These are phyloP conservation scores for Talaromyces sp. DNA, from an alignment of 2,329 filamentous ascomycete species.

Conservation along the genomic window DNA sequence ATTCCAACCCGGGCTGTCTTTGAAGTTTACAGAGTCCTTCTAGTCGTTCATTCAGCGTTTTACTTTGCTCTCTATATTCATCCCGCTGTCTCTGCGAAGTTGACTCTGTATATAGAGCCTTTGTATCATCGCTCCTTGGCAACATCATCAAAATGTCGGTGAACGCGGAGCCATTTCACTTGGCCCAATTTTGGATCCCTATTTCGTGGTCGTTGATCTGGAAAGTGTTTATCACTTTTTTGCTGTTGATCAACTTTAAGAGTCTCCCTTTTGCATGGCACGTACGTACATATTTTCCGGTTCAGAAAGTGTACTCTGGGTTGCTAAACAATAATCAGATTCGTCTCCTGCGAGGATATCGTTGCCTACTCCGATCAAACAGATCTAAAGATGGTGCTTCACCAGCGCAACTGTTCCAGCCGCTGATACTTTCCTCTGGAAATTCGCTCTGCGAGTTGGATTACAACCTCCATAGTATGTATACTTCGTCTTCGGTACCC, in stretches of 20 bases:
- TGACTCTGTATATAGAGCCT: background rate
- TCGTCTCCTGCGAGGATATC: slow-evolving; percentile 14
- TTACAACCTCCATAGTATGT: slow-evolving; percentile 17
- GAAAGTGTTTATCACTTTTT: slow-evolving; percentile 8
- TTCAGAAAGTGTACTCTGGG: background rate
- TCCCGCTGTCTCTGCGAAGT: background rate
- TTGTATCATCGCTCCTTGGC: background rate
- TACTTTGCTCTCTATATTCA: background rate
- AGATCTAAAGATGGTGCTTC: slow-evolving; percentile 9
- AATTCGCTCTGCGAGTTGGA: slow-evolving; percentile 14
- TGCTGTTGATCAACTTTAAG: slow-evolving; percentile 14
- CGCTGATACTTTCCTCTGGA: slow-evolving; percentile 13
- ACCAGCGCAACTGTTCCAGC: slow-evolving; percentile 13
- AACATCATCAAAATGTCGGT: slow-evolving; percentile 5
- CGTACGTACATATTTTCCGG: slow-evolving; percentile 8
- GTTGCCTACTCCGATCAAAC: slow-evolving; percentile 13
- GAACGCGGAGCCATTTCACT: slow-evolving; percentile 7
- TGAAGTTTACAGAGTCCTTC: background rate
- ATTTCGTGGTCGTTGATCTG: slow-evolving; percentile 10
- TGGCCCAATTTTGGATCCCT: slow-evolving; percentile 9
- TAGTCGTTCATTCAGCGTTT: background rate
- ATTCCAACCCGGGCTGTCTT: background rate
- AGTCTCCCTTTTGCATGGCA: slow-evolving; percentile 15
- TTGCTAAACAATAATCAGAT: slow-evolving; percentile 4
- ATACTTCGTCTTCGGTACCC: background rate